Percentiles rank a stretch among this genome's conserved stretches.
Conservation (phyloP, 805 yeast species). For the Grigorovia jiainica region DNA sequence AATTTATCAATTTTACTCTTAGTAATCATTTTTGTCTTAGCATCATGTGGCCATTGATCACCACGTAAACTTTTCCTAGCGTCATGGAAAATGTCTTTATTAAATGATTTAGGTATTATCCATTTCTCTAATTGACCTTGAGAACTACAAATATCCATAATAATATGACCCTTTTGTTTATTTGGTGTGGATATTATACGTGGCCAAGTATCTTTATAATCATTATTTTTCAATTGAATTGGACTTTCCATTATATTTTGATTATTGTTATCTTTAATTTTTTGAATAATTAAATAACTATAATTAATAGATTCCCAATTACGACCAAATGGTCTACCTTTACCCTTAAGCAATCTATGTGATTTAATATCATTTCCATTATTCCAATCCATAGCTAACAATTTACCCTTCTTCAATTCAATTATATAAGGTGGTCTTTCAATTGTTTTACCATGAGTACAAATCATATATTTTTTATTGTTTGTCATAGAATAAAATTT, state of each 20-base stretch:
- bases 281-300: slow-evolving; percentile 55
- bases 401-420: slow-evolving; percentile 77
- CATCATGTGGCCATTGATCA: slow-evolving; percentile 76
- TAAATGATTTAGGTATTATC: slow-evolving; percentile 73
- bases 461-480: slow-evolving; percentile 61
- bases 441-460: slow-evolving; percentile 52
- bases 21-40: slow-evolving; percentile 39
- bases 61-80: slow-evolving; percentile 80
- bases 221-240: slow-evolving; percentile 18
- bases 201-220: slow-evolving; percentile 45
- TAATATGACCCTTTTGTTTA: slow-evolving; percentile 75
- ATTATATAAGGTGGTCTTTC: slow-evolving; percentile 69
- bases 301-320: slow-evolving; percentile 63
- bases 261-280: slow-evolving; percentile 33
- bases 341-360: slow-evolving; percentile 36
- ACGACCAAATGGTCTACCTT: slow-evolving; percentile 69
- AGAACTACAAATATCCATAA: slow-evolving; percentile 68
- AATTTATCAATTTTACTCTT: slow-evolving; percentile 18
- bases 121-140: slow-evolving; percentile 77
- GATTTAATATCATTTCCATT: slow-evolving; percentile 40
- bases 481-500: slow-evolving; percentile 52
- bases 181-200: slow-evolving; percentile 62
- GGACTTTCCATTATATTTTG: slow-evolving; percentile 31
- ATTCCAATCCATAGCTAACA: slow-evolving; percentile 67
- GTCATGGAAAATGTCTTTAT: slow-evolving; percentile 73